A percentile compares a stretch with the other conserved stretches of the same genome.
phyloP scores from a whole-genome alignment of 2,329 filamentous ascomycete species.

The Neocatenulostroma microsporum region DNA sequence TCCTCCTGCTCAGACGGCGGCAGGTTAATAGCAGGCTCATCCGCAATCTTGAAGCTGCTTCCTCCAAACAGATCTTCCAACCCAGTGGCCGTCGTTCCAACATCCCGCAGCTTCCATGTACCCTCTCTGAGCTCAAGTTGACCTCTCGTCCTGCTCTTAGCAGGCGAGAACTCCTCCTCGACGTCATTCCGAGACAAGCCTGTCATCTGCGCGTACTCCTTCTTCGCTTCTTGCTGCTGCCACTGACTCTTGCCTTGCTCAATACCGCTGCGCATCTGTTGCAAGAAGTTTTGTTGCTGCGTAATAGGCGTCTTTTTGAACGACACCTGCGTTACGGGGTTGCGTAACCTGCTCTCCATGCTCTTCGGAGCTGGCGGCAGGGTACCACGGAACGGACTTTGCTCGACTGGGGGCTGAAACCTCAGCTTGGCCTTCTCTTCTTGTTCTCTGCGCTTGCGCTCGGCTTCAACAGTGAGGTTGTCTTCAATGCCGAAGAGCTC shows the following conservation, averaged over 20 bases:
- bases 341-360: slow-evolving; percentile 56
- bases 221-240: neutral
- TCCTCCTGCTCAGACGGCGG: neutral
- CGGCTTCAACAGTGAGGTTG: slow-evolving; percentile 10
- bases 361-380: slow-evolving; percentile 61
- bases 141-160: slow-evolving; percentile 16
- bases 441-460: slow-evolving; percentile 12
- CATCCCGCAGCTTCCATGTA: slow-evolving; percentile 15
- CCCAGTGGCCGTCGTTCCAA: slow-evolving; percentile 12
- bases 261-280: slow-evolving; percentile 26
- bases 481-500: slow-evolving; percentile 22
- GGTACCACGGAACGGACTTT: slow-evolving; percentile 58
- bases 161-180: slow-evolving; percentile 11
- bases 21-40: slow-evolving; percentile 9
- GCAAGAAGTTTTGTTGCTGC: slow-evolving; percentile 47
- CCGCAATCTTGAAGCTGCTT: slow-evolving; percentile 15
- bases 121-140: slow-evolving; percentile 14
- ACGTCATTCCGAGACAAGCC: slow-evolving; percentile 2
- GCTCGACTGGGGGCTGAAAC: slow-evolving; percentile 29
- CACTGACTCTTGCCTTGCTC: slow-evolving; percentile 11
- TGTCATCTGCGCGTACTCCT: neutral
- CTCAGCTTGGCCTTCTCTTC: slow-evolving; percentile 14
- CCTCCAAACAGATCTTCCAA: slow-evolving; percentile 21
- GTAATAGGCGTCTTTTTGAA: slow-evolving; percentile 42
- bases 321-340: slow-evolving; percentile 52